Evolutionary conservation across 2,329 filamentous ascomycete species (phyloP), one percentile per base, ranked within the genome.

Genomic region (Phialophora verrucosa): DNA sequence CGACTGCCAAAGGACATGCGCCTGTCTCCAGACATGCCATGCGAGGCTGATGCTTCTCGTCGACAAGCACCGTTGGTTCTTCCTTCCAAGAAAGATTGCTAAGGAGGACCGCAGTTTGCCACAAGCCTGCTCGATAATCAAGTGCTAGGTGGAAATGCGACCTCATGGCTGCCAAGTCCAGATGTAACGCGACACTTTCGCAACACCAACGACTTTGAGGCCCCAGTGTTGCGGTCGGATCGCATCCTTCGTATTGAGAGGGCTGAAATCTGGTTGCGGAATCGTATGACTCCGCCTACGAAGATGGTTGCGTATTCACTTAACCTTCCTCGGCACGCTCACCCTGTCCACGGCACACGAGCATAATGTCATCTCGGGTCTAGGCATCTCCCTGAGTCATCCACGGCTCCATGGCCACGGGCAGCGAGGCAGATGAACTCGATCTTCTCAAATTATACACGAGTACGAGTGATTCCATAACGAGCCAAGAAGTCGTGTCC

Each of bases 361-460:
- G 8, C 57, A 50, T 49, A 51, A 51, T 51, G 49, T 51, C 49
- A 51, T 23, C 10, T 51, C 49, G 14, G 42, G 27, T 6, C 47
- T 20, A 7, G 31, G 10, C 42, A n/a, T 25, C 5, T 50, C 17
- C 42, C 10, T 25, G 57, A 50, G 44, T 50, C 57, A 49, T 50
- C 25, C 11, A 29, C 8, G n/a, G 12, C n/a, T 50, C n/a, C 3
- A 27, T 25, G 42, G 7, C 8, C 20, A n/a, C 17, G 44, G 57
- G 5, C n/a, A 25, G 3, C 8, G 29, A 23, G 49, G 47, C 59
- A 17, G 29, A 27, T 38, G 31, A 31, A 23, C 31, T 32, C 59
- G 44, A 3, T 54, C 23, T 61, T 51, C 59, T 27, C 25, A 59
- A 49, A 17, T 25, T 54, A 53, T 20, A 51, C 49, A 38, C 32